A percentile compares a stretch with the other conserved stretches of the same genome.
Evolutionary conservation across 78 protist species (phyloP).

Genomic region (Protostelium mycophagum): DNA sequence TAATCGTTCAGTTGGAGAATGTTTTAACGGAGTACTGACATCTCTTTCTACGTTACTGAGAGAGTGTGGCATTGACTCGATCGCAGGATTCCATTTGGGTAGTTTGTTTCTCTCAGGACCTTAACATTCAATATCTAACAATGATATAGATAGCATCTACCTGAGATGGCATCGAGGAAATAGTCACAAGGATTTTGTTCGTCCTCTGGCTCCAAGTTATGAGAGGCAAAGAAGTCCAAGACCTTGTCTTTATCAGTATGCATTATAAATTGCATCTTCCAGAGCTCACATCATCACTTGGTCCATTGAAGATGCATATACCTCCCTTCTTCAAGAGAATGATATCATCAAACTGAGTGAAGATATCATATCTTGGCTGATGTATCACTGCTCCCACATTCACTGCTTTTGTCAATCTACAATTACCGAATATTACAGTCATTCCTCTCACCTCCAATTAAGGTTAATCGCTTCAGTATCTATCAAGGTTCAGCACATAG

Average conservation of each 20-base stretch:
- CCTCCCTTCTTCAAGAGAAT: conserved; percentile 75
- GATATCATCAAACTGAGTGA: conserved; percentile 61
- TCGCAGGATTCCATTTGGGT: too few species aligned
- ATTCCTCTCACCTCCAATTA: not conserved
- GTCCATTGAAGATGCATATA: conserved; percentile 56
- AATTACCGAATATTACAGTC: too few species aligned
- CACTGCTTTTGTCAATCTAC: not conserved
- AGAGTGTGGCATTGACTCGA: too few species aligned
- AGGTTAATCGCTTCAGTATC: not conserved
- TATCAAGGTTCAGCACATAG: not conserved
- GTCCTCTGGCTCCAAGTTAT: not conserved
- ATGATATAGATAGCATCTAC: too few species aligned
- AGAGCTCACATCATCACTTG: not conserved
- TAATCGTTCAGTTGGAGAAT: too few species aligned
- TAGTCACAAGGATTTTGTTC: not conserved
- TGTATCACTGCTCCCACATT: conserved; percentile 45
- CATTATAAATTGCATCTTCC: not conserved
- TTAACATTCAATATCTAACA: too few species aligned
- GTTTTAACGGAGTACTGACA: too few species aligned
- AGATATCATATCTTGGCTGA: conserved; percentile 76
- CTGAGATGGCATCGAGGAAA: not conserved
- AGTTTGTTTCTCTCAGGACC: too few species aligned
- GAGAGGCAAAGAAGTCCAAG: not conserved
- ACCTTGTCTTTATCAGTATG: not conserved
- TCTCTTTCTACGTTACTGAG: too few species aligned